phyloP scores from a whole-genome alignment of 257 asterid species.

The Schizonepeta tenuifolia region DNA sequence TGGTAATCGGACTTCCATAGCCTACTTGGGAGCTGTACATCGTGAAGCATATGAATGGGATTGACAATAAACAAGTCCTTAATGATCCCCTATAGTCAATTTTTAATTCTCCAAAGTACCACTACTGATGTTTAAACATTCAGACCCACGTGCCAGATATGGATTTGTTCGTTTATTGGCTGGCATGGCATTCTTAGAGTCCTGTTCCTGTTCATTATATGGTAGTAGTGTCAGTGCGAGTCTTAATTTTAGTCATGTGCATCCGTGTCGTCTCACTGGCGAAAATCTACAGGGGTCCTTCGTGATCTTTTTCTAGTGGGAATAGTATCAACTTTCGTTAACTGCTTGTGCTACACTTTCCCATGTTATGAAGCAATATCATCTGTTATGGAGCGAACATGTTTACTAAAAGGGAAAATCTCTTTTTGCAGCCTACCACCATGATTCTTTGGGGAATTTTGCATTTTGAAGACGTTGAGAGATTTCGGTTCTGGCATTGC shows the following conservation, averaged over 20 bases:
- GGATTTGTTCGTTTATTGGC: background rate
- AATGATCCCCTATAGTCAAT: too few relatives aligned
- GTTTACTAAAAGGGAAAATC: background rate
- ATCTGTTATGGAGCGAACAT: background rate
- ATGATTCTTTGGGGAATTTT: slow-evolving; percentile 30
- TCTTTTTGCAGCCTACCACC: slow-evolving; percentile 42
- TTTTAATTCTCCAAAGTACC: too few relatives aligned
- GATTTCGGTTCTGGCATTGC: background rate
- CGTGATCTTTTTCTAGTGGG: background rate
- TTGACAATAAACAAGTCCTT: background rate
- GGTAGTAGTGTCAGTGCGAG: too few relatives aligned
- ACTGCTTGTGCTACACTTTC: background rate
- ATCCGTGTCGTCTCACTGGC: background rate
- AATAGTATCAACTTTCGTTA: background rate
- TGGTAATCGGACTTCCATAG: too few relatives aligned
- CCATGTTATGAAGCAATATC: background rate
- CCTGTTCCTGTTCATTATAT: too few relatives aligned
- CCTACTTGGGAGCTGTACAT: too few relatives aligned
- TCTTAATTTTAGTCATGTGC: background rate
- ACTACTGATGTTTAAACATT: too few relatives aligned
- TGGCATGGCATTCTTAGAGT: too few relatives aligned
- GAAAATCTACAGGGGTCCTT: background rate
- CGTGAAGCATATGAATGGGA: too few relatives aligned
- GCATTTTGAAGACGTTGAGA: slow-evolving; percentile 24
- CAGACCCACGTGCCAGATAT: too few relatives aligned